Conservation (phyloP, 176 grass and related monocot genomes). For the Paspalum notatum region DNA sequence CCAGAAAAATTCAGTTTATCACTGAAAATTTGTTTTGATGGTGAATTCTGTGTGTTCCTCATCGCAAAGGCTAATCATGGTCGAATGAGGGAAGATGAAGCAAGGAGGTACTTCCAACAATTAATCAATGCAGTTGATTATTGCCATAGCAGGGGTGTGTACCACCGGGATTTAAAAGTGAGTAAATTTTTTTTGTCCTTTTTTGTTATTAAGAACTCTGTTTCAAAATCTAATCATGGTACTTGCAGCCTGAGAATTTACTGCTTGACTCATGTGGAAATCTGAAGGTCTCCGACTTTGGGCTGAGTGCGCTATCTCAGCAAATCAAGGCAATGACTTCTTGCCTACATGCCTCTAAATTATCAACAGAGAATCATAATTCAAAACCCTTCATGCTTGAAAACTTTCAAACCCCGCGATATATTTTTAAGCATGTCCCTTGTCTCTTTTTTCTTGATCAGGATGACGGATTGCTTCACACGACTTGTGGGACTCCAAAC, state of each 20-base stretch:
- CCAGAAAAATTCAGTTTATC: background rate
- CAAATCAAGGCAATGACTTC: conserved; percentile 70
- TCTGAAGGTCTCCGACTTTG: conserved; percentile 92
- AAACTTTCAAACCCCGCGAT: background rate
- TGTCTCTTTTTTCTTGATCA: conserved; percentile 35
- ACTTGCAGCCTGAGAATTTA: conserved; percentile 85
- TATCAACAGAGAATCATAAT: conserved; percentile 1
- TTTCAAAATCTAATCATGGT: conserved; percentile 26
- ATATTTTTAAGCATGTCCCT: background rate
- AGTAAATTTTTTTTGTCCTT: conserved; percentile 20
- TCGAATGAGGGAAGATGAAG: conserved; percentile 92
- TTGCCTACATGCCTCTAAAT: background rate
- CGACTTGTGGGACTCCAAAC: conserved; percentile 96
- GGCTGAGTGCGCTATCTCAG: conserved; percentile 79
- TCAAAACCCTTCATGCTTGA: background rate
- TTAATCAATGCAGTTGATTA: conserved; percentile 98
- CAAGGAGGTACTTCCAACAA: conserved; percentile 90
- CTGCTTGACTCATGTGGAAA: conserved; percentile 77
- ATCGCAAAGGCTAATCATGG: conserved; percentile 80
- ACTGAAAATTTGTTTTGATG: background rate
- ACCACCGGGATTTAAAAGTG: conserved; percentile 90
- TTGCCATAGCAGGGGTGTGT: conserved; percentile 96
- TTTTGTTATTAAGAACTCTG: background rate
- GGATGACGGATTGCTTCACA: conserved; percentile 96
- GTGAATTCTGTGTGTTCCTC: background rate